Base-by-base conservation (phyloP, 352 stramenopile genomes). In the Phytophthora litchii region DNA sequence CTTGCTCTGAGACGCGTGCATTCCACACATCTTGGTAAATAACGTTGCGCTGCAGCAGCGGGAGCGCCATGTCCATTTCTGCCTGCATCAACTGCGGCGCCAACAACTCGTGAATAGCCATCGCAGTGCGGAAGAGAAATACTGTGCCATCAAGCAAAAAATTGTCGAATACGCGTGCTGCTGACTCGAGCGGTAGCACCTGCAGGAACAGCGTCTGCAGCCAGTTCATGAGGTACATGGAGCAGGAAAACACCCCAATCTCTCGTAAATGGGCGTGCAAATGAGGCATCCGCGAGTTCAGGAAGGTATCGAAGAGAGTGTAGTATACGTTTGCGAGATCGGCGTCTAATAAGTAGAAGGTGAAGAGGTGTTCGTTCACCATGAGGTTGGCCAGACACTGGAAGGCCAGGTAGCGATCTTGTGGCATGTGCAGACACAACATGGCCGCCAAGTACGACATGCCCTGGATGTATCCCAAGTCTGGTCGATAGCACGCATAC, bases 151-250 rank as follows among this genome's bases (percentile, higher is more conserved):
- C 86, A 5, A 94, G 56, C 35, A 96, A 37, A 55, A 96, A 96
- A 23, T 90, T 90, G 64, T 96, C 88, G 16, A 93, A 76, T 42
- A 94, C 80, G 0, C 88, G 69, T 9, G 75, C 74, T 10, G 88
- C 88, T 14, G 89, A 61, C 51, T 93, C 82, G 2, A 96, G 68
- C 5, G 88, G 88, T 8, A 95, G 51, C 13, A 94, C 80, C 60
- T 95, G 87, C 4, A 93, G 41, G 29, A 93, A 96, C 6, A 96
- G 63, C 19, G 88, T 96, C 64, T 95, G 88, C 14, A 95, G 60
- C 88, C 88, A 95, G 54, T 94, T 94, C 81, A 95, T 93, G 10
- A 95, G 54, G 45, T 94, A 96, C 81, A 96, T 91, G 11, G 82
- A 85, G 25, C 76, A 76, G 1, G 80, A 79, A 45, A 63, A 65